Percentiles rank a stretch among this genome's conserved stretches.
Evolutionary conservation across 108 stramenopile species (phyloP).

Genomic region (Licmophora abbreviata): DNA sequence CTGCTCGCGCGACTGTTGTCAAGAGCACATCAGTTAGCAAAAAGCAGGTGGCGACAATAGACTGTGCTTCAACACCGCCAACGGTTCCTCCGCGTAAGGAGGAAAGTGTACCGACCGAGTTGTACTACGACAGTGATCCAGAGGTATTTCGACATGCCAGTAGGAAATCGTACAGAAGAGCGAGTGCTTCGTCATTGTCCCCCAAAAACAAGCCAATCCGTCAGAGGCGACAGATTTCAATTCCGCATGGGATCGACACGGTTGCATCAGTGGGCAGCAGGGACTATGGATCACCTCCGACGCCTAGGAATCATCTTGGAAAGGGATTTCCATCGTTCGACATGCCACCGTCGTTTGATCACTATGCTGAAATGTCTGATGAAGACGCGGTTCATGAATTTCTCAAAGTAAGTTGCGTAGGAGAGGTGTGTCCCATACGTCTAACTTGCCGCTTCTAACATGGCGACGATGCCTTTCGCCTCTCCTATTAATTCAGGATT

Average conservation of each 20-base stretch:
- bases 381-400: neutral
- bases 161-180: neutral
- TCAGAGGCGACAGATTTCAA: neutral
- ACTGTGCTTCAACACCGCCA: no score
- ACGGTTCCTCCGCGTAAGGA: no score
- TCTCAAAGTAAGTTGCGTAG: no score
- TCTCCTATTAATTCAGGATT: neutral
- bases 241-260: neutral
- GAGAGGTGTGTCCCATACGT: no score
- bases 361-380: neutral
- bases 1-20: no score
- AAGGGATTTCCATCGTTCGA: neutral
- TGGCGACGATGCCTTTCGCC: no score
- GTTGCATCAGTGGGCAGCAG: neutral
- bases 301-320: neutral
- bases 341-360: neutral
- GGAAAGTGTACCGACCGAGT: no score
- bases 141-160: neutral
- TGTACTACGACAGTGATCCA: slow-evolving; percentile 3
- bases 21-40: no score
- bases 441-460: no score
- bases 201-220: neutral
- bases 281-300: no score
- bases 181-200: no score
- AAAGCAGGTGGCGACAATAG: no score